Evolutionary conservation across 2,329 filamentous ascomycete species (phyloP).

Genomic region (Tetracladium maxilliforme): DNA sequence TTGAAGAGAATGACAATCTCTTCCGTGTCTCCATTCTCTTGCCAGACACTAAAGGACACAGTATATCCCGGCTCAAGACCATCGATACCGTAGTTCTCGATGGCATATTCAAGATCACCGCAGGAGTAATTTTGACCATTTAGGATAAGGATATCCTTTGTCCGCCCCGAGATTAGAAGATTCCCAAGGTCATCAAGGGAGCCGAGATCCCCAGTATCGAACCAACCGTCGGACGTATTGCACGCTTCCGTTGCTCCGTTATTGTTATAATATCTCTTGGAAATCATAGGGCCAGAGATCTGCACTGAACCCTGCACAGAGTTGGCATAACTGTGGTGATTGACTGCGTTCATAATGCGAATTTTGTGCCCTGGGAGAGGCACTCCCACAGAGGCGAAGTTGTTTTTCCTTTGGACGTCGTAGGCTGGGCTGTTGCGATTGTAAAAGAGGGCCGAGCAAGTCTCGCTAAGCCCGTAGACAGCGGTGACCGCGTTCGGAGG

Average conservation of each 20-base stretch:
- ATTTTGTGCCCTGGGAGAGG: conserved; percentile 22
- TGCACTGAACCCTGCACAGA: conserved; percentile 12
- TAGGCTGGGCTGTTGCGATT: conserved; percentile 22
- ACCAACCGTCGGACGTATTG: conserved; percentile 33
- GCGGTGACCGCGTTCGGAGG: conserved; percentile 19
- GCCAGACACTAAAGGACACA: too few species aligned
- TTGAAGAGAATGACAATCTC: conserved; percentile 15
- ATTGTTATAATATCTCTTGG: conserved; percentile 17
- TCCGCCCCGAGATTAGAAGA: conserved; percentile 19
- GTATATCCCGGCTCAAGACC: too few species aligned
- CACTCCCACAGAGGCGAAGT: conserved; percentile 21
- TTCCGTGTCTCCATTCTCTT: conserved; percentile 15
- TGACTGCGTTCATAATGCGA: conserved; percentile 16
- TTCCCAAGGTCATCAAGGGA: conserved; percentile 17
- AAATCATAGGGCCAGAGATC: conserved; percentile 10
- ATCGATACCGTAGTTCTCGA: too few species aligned
- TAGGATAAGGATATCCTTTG: conserved; percentile 27
- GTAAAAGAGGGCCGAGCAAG: conserved; percentile 32
- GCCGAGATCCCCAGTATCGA: conserved; percentile 22
- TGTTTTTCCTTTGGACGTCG: conserved; percentile 14
- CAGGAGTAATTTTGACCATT: too few species aligned
- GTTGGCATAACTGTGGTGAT: background rate
- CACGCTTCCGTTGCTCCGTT: conserved; percentile 36
- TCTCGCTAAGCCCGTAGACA: conserved; percentile 36
- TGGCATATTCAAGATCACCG: too few species aligned